These are phyloP conservation scores for Tetragonia tetragonoides DNA, from an alignment of 148 eudicot species.

Conservation along the genomic window DNA sequence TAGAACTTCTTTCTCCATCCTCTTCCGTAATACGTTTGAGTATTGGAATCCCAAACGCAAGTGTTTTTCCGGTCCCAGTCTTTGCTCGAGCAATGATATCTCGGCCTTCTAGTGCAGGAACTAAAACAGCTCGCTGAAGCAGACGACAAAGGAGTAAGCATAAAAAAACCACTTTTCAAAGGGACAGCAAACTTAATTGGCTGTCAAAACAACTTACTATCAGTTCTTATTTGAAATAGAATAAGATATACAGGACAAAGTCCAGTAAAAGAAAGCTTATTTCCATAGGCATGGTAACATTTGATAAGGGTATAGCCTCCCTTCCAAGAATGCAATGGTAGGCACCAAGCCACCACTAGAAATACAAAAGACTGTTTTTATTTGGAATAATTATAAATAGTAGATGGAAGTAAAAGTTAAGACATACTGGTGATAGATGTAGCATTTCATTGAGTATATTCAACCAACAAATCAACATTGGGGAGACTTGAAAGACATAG, in stretches of 20 bases:
- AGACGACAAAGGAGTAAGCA: slow-evolving; percentile 4
- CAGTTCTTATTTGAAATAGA: too few species aligned
- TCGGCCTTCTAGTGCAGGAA: slow-evolving; percentile 73
- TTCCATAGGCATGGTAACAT: not conserved
- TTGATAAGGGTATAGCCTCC: not conserved
- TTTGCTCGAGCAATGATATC: slow-evolving; percentile 96
- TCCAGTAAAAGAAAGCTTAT: too few species aligned
- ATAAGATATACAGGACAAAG: not conserved
- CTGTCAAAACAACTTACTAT: not conserved
- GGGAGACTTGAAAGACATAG: not conserved
- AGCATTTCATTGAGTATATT: not conserved
- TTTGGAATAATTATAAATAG: not conserved
- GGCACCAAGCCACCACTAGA: not conserved
- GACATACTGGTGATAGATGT: not conserved
- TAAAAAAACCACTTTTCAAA: not conserved
- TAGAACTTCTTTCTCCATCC: slow-evolving; percentile 45
- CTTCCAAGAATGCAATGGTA: not conserved
- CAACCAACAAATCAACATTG: not conserved
- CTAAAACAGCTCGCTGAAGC: slow-evolving; percentile 71
- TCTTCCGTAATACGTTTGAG: slow-evolving; percentile 65
- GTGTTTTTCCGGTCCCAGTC: slow-evolving; percentile 96
- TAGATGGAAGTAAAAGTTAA: not conserved
- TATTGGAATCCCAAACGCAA: slow-evolving; percentile 94
- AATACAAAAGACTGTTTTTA: not conserved
- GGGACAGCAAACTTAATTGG: not conserved